A percentile compares a stretch with the other conserved stretches of the same genome.
phyloP scores from a whole-genome alignment of 73 alveolate genomes.

The Tetrahymena elliotti region DNA sequence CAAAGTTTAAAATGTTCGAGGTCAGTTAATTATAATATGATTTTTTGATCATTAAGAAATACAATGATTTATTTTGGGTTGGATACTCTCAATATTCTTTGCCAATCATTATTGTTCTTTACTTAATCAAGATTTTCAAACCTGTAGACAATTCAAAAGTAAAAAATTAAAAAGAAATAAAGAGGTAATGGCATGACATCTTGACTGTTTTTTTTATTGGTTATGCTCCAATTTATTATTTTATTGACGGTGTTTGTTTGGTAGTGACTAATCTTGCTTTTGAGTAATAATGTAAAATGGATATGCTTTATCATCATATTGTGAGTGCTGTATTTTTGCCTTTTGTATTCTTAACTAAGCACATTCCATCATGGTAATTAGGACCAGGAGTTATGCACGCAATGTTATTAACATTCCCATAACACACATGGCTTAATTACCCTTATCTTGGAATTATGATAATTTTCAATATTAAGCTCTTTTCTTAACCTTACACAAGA shows the following conservation, averaged over 20 bases:
- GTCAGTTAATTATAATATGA: background rate
- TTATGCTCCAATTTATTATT: background rate
- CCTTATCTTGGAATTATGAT: background rate
- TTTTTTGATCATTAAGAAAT: background rate
- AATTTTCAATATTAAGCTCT: background rate
- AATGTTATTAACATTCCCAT: background rate
- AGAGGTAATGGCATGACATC: background rate
- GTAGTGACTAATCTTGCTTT: background rate
- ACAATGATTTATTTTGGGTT: background rate
- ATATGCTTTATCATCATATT: background rate
- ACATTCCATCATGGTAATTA: background rate
- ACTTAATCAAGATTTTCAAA: background rate
- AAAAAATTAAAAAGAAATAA: background rate
- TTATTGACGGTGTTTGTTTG: background rate
- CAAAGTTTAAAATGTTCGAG: background rate
- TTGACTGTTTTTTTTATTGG: background rate
- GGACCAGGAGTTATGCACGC: background rate
- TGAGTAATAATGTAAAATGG: background rate
- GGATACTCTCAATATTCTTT: background rate
- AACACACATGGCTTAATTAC: background rate
- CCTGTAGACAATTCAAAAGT: background rate
- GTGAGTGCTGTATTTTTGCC: background rate
- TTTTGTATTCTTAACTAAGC: background rate
- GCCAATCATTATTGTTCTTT: background rate
- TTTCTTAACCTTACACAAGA: background rate